Conservation (phyloP, 805 yeast genomes). For the Candida arabinofermentans region DNA sequence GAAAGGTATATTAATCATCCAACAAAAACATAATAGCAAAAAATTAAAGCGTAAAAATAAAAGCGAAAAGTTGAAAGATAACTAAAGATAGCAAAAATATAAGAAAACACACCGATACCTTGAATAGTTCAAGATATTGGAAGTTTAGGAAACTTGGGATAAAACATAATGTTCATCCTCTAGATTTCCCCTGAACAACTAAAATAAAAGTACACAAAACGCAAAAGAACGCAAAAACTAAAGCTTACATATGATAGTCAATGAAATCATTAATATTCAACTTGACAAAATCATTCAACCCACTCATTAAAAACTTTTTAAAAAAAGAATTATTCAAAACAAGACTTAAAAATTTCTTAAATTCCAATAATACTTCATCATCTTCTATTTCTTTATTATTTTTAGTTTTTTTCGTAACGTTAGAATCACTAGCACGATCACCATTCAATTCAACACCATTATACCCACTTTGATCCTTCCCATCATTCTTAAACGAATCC, state of each 20-base stretch:
- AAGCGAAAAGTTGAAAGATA: too few species aligned
- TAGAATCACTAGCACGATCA: neutral
- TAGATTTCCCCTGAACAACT: too few species aligned
- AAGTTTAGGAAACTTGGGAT: too few species aligned
- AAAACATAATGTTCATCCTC: too few species aligned
- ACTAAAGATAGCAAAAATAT: too few species aligned
- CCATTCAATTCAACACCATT: neutral
- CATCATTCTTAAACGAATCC: neutral
- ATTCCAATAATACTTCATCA: slow-evolving; percentile 26
- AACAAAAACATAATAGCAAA: too few species aligned
- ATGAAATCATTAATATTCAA: slow-evolving; percentile 29
- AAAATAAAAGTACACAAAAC: neutral
- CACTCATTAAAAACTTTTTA: slow-evolving; percentile 20
- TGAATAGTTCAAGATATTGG: too few species aligned
- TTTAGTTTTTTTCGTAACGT: slow-evolving; percentile 3
- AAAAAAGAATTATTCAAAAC: slow-evolving; percentile 24
- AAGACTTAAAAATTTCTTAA: slow-evolving; percentile 26
- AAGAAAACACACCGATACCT: too few species aligned
- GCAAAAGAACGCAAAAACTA: neutral
- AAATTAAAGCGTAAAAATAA: too few species aligned
- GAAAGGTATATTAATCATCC: too few species aligned
- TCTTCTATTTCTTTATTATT: slow-evolving; percentile 12
- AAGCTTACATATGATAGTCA: slow-evolving; percentile 25
- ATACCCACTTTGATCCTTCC: neutral
- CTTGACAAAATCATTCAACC: slow-evolving; percentile 29